Conservation (phyloP, 352 stramenopile genomes). For the Phytophthora uliginosa region DNA sequence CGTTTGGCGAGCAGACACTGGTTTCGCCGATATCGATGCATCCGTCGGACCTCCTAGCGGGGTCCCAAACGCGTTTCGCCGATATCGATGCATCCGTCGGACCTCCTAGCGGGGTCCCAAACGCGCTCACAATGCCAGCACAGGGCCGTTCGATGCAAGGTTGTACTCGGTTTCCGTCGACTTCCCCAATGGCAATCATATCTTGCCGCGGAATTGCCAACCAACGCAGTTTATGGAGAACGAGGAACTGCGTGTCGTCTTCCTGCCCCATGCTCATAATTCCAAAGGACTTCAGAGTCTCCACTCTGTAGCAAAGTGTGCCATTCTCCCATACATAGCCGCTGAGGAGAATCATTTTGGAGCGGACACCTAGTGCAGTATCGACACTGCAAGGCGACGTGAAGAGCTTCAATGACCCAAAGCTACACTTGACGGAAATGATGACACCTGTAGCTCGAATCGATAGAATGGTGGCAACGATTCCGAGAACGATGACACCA, state of each 20-base stretch:
- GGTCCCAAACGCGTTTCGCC: background rate
- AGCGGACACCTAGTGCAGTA: constrained; percentile 6
- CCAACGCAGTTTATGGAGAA: constrained; percentile 5
- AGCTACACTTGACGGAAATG: constrained; percentile 6
- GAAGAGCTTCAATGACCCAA: constrained; percentile 16
- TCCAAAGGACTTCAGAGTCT: constrained; percentile 13
- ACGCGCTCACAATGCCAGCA: constrained; percentile 1
- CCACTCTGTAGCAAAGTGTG: constrained; percentile 6
- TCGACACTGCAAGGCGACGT: constrained; percentile 15
- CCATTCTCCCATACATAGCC: constrained; percentile 11
- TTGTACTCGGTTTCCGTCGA: background rate
- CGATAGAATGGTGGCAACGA: constrained; percentile 21
- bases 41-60: constrained; percentile 3
- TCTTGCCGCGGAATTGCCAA: constrained; percentile 8
- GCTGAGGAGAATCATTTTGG: constrained; percentile 13
- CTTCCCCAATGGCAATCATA: constrained; percentile 11
- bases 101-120: constrained; percentile 5
- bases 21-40: background rate
- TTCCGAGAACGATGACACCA: constrained; percentile 24
- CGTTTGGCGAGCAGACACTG: background rate
- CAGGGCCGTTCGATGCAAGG: constrained; percentile 1
- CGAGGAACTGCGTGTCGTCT: background rate
- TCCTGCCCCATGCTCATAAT: constrained; percentile 13
- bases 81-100: background rate
- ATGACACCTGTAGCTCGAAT: constrained; percentile 16